These are phyloP conservation scores for Fusarium verticillioides DNA, from an alignment of 2,329 filamentous ascomycete genomes.

Conservation along the genomic window DNA sequence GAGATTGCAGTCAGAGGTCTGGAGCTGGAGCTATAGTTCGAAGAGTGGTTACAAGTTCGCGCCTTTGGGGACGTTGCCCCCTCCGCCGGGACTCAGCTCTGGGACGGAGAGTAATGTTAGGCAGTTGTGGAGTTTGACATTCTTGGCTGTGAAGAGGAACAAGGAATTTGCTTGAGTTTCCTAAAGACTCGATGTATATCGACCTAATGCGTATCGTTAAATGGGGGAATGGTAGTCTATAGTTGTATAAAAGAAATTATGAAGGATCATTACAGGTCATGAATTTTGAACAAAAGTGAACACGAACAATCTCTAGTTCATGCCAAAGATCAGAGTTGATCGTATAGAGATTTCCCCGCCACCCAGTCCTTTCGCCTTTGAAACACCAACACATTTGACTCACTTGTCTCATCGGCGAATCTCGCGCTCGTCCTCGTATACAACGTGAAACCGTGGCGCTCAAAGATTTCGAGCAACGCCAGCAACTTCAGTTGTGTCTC, in stretches of 20 bases:
- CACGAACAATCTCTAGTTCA: too few species aligned
- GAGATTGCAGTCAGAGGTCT: conserved; percentile 68
- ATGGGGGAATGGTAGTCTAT: too few species aligned
- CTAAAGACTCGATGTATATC: too few species aligned
- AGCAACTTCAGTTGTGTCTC: conserved; percentile 16
- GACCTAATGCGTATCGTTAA: rapidly evolving
- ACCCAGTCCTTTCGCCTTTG: conserved; percentile 4
- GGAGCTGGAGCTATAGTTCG: conserved; percentile 66
- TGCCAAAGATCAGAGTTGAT: background rate
- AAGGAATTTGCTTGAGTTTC: background rate
- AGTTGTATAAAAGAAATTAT: rapidly evolving
- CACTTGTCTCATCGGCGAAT: background rate
- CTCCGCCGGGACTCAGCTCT: conserved; percentile 16
- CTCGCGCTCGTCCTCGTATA: background rate
- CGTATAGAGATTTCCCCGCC: background rate
- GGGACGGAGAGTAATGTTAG: conserved; percentile 35
- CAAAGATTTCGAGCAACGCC: conserved; percentile 6
- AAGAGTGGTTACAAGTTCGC: conserved; percentile 37
- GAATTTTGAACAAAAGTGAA: too few species aligned
- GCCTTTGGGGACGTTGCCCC: conserved; percentile 35
- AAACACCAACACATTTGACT: conserved; percentile 21
- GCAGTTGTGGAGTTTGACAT: conserved; percentile 37
- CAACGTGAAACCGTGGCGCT: conserved; percentile 6
- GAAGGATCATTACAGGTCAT: too few species aligned
- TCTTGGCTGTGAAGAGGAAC: conserved; percentile 32